Evolutionary conservation across 176 grass and related monocot species (phyloP).

Genomic region (Eremochloa ophiuroides): DNA sequence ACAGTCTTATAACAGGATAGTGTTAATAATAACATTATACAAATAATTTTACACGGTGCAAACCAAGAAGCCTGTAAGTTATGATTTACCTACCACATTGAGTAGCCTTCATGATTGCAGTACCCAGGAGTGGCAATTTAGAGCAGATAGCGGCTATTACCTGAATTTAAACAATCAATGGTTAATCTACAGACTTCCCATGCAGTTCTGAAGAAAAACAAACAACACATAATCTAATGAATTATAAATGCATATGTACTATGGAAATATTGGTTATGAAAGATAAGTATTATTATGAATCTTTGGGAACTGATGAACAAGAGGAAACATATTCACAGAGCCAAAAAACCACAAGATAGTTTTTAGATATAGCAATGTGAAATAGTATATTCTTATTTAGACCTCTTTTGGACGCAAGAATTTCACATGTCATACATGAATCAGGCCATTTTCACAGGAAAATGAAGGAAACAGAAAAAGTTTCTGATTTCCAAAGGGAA

Average conservation of each 20-base stretch:
- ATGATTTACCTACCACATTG: constrained; percentile 55
- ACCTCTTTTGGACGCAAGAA: background rate
- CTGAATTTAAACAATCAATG: constrained; percentile 32
- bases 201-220: background rate
- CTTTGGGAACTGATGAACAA: background rate
- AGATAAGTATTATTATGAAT: background rate
- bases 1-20: background rate
- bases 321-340: background rate
- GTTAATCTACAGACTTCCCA: background rate
- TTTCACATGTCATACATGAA: background rate
- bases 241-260: background rate
- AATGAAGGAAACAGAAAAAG: background rate
- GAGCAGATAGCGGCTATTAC: constrained; percentile 69
- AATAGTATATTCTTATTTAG: background rate
- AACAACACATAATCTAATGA: background rate
- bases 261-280: background rate
- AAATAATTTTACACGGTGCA: background rate
- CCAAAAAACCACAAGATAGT: background rate
- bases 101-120: constrained; percentile 73
- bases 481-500: background rate
- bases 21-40: background rate
- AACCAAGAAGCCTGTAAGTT: background rate
- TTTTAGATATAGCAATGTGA: background rate
- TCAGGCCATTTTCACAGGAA: background rate
- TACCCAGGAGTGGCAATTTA: constrained; percentile 74